These are phyloP conservation scores for Triadica sebifera DNA, from an alignment of 345 rosid genomes.

Conservation along the genomic window DNA sequence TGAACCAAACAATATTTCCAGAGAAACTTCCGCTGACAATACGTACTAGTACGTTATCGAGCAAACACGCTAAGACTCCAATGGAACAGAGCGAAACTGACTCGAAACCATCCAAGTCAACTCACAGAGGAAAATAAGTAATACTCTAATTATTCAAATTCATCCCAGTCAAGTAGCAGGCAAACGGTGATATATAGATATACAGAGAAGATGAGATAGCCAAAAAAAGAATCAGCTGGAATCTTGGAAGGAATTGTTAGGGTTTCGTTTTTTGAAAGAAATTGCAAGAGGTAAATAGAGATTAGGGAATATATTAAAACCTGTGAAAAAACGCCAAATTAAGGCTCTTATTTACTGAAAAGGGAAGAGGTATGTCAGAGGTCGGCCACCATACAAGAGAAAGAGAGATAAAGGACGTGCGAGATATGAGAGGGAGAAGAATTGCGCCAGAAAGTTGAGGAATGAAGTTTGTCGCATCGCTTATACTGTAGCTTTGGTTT, in stretches of 20 bases:
- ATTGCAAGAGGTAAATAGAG: neutral
- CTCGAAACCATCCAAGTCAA: neutral
- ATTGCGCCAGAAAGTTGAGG: neutral
- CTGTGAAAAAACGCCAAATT: neutral
- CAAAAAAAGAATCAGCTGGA: neutral
- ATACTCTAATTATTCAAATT: neutral
- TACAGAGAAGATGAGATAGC: neutral
- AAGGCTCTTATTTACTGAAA: neutral
- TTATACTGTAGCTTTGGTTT: neutral
- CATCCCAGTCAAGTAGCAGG: too few species aligned
- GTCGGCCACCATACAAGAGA: conserved; percentile 1
- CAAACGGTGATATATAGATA: too few species aligned
- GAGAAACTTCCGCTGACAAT: neutral
- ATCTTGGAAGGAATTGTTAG: neutral
- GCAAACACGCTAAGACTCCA: neutral
- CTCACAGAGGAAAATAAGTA: neutral
- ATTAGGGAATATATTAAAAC: neutral
- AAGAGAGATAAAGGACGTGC: neutral
- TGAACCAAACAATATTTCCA: neutral
- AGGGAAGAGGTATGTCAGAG: neutral
- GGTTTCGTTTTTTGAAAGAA: neutral
- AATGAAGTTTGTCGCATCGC: neutral
- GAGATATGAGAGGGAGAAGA: neutral
- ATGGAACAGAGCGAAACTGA: neutral
- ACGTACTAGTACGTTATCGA: neutral